Base-by-base conservation (phyloP, 352 stramenopile genomes). In the Phytophthora boehmeriae region DNA sequence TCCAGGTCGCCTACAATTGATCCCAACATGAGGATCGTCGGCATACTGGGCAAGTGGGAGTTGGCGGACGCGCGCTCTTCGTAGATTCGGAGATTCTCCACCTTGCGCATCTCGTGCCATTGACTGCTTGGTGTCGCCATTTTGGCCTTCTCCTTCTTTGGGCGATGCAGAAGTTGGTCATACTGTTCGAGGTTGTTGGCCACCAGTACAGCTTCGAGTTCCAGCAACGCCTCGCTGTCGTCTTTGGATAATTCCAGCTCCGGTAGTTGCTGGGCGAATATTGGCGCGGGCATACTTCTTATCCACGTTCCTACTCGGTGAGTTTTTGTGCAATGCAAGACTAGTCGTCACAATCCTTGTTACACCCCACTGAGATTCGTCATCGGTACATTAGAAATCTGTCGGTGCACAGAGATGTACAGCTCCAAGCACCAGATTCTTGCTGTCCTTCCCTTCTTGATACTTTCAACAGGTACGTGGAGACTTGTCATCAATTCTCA, bases 41-140 rank as follows among this genome's bases (percentile, higher is more conserved):
- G 58, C 4, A 71, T 62, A 10, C 22, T 46, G 5, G 46, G 23
- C 17, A 43, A 38, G 20, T 56, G 11, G 39, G 39, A 11, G 38
- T 35, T 63, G 8, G 34, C 34, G 2, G 36, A 19, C 0, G 20
- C 27, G 20, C 58, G 55, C 19, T 74, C 60, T 43, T 75, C 62
- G 53, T 69, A 75, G 54, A 75, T 63, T 22, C 62, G 46, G 2
- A 75, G 52, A 20, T 62, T 48, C 23, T 63, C 62, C 3, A 66
- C 38, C 48, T 72, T 66, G 43, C 67, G 62, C 11, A 75, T 70
- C 53, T 69, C 56, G 17, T 61, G 56, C 67, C 67, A 75, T 5
- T 62, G 59, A 48, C 39, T 61, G 19, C 25, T 30, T 30, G 36
- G 20, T 13, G 39, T 17, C 38, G 25, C 19, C 19, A 38, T 28